These are phyloP conservation scores for Herpetomonas tarakana DNA, from an alignment of 208 protist genomes.

Conservation along the genomic window DNA sequence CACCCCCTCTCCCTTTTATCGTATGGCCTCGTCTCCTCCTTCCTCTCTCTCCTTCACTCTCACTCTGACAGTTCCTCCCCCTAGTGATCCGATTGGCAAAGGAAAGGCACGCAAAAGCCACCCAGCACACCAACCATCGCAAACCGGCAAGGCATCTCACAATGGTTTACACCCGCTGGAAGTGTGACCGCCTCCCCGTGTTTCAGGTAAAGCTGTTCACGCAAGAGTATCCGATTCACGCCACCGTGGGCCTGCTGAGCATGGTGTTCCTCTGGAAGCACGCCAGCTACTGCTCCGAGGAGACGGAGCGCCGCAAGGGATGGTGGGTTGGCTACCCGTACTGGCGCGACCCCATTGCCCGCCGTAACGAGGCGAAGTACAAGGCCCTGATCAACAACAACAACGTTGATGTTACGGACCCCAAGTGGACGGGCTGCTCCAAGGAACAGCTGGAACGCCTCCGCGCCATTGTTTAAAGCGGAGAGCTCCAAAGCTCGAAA, in stretches of 20 bases:
- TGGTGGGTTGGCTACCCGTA: slow-evolving; percentile 90
- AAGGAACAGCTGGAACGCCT: slow-evolving; percentile 74
- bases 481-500: no score
- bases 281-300: slow-evolving; percentile 82
- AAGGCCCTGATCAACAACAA: slow-evolving; percentile 87
- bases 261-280: slow-evolving; percentile 86
- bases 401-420: slow-evolving; percentile 83
- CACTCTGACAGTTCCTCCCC: no score
- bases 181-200: slow-evolving; percentile 86
- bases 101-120: no score
- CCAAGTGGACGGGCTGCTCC: slow-evolving; percentile 89
- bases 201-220: slow-evolving; percentile 86
- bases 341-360: slow-evolving; percentile 90
- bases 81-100: no score
- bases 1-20: no score
- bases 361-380: slow-evolving; percentile 85
- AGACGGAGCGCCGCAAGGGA: slow-evolving; percentile 85
- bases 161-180: slow-evolving; percentile 93
- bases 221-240: slow-evolving; percentile 80
- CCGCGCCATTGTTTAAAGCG: slow-evolving; percentile 46
- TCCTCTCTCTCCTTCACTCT: no score
- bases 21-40: no score
- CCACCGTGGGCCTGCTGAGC: slow-evolving; percentile 52
- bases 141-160: no score
- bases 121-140: no score